Conservation (phyloP, 495 filamentous ascomycete species). For the Geopyxis carbonaria region DNA sequence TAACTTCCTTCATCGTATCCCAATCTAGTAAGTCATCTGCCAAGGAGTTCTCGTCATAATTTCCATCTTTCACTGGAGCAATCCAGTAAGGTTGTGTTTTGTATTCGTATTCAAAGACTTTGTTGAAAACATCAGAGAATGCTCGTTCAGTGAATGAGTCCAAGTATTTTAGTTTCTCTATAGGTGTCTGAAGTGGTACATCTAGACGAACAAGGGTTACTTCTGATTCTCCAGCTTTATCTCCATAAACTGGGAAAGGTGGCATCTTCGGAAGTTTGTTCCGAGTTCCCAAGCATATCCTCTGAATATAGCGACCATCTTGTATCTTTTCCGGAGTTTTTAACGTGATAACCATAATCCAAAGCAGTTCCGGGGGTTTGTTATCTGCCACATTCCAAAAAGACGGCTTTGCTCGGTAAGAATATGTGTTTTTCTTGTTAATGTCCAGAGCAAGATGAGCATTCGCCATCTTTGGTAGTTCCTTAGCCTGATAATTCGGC, state of each 20-base stretch:
- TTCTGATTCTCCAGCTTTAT: constrained; percentile 38
- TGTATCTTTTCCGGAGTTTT: constrained; percentile 37
- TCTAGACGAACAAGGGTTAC: constrained; percentile 33
- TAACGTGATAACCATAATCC: constrained; percentile 47
- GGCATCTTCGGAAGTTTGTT: constrained; percentile 46
- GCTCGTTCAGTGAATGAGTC: constrained; percentile 54
- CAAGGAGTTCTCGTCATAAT: constrained; percentile 13
- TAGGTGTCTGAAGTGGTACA: constrained; percentile 21
- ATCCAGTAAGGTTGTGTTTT: constrained; percentile 72
- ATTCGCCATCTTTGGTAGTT: constrained; percentile 72
- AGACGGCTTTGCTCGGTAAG: constrained; percentile 60
- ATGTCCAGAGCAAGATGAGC: constrained; percentile 68
- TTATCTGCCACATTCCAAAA: constrained; percentile 45
- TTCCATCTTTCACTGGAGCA: constrained; percentile 36
- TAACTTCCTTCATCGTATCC: constrained; percentile 38
- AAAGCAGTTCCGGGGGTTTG: constrained; percentile 41
- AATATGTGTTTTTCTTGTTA: constrained; percentile 56
- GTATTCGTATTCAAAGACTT: constrained; percentile 48
- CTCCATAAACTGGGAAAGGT: constrained; percentile 52
- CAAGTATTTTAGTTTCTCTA: constrained; percentile 33
- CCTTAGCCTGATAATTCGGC: constrained; percentile 49
- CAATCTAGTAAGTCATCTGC: constrained; percentile 44
- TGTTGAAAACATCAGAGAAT: constrained; percentile 81
- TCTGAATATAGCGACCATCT: constrained; percentile 37
- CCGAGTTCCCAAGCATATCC: constrained; percentile 58